Conservation (phyloP, 805 yeast genomes). For the Sugiyamaella americana region DNA sequence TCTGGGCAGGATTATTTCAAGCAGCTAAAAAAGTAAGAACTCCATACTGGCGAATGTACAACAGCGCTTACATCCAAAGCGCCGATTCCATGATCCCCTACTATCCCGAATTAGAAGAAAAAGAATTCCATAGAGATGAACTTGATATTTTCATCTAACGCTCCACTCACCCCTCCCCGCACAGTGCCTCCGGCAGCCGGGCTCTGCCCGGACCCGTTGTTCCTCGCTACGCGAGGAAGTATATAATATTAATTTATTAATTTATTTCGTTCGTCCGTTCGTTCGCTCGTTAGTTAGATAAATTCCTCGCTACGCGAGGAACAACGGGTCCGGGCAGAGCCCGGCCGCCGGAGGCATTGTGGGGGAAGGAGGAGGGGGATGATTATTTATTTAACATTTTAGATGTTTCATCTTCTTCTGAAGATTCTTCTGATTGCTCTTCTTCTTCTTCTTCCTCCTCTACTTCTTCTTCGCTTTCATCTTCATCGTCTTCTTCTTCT, state of each 20-base stretch:
- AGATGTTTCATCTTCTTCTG: neutral
- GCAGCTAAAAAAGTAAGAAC: constrained; percentile 83
- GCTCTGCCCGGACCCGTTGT: too few relatives aligned
- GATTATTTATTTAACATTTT: too few relatives aligned
- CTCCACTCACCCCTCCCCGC: too few relatives aligned
- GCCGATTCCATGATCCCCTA: constrained; percentile 75
- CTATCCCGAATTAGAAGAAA: constrained; percentile 47
- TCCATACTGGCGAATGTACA: constrained; percentile 82
- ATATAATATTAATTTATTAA: too few relatives aligned
- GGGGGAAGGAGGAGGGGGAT: too few relatives aligned
- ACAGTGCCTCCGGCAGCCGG: too few relatives aligned
- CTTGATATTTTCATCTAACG: constrained; percentile 42
- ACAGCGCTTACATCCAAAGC: constrained; percentile 65
- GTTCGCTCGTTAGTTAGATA: too few relatives aligned
- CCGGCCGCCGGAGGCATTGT: too few relatives aligned
- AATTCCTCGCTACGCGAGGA: too few relatives aligned
- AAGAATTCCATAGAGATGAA: constrained; percentile 41
- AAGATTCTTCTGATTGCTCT: neutral
- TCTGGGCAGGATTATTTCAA: constrained; percentile 87
- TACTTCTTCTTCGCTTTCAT: constrained; percentile 26
- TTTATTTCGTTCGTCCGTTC: too few relatives aligned
- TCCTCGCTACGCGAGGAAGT: too few relatives aligned
- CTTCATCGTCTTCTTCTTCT: constrained; percentile 26
- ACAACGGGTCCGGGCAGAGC: too few relatives aligned
- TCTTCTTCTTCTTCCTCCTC: constrained; percentile 23